Evolutionary conservation across 2,329 filamentous ascomycete genomes (phyloP).

Genomic region (Orbilia blumenaviensis): DNA sequence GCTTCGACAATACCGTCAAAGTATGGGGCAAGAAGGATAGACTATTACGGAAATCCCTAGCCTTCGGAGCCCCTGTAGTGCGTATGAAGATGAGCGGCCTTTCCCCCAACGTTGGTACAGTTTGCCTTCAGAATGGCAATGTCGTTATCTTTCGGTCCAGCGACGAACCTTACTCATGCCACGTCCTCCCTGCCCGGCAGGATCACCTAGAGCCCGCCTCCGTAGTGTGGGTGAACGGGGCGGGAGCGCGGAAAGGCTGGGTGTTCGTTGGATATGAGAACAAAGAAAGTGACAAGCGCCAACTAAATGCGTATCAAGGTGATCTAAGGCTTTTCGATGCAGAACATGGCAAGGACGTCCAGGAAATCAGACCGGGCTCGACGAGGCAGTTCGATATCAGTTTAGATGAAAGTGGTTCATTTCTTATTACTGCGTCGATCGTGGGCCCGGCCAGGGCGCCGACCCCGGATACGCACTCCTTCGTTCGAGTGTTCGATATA

Average conservation of each 20-base stretch:
- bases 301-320: slow-evolving; percentile 33
- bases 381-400: slow-evolving; percentile 55
- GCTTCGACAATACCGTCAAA: slow-evolving; percentile 56
- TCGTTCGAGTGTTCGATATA: slow-evolving; percentile 46
- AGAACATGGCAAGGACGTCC: slow-evolving; percentile 19
- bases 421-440: slow-evolving; percentile 46
- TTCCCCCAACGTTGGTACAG: slow-evolving; percentile 26
- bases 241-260: slow-evolving; percentile 46
- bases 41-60: slow-evolving; percentile 14
- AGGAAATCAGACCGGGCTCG: slow-evolving; percentile 31
- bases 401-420: slow-evolving; percentile 36
- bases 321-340: slow-evolving; percentile 56
- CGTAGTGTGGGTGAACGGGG: slow-evolving; percentile 45
- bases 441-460: slow-evolving; percentile 19
- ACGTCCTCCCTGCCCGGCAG: slow-evolving; percentile 20
- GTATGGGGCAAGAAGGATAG: slow-evolving; percentile 55
- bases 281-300: slow-evolving; percentile 31
- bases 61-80: slow-evolving; percentile 15
- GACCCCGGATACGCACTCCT: slow-evolving; percentile 36
- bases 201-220: slow-evolving; percentile 52
- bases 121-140: slow-evolving; percentile 51
- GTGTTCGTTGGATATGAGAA: slow-evolving; percentile 56
- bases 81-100: slow-evolving; percentile 42
- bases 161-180: neutral
- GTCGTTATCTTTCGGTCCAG: slow-evolving; percentile 51